These are phyloP conservation scores for Cercospora sojina DNA, from an alignment of 2,329 filamentous ascomycete species.

Conservation along the genomic window DNA sequence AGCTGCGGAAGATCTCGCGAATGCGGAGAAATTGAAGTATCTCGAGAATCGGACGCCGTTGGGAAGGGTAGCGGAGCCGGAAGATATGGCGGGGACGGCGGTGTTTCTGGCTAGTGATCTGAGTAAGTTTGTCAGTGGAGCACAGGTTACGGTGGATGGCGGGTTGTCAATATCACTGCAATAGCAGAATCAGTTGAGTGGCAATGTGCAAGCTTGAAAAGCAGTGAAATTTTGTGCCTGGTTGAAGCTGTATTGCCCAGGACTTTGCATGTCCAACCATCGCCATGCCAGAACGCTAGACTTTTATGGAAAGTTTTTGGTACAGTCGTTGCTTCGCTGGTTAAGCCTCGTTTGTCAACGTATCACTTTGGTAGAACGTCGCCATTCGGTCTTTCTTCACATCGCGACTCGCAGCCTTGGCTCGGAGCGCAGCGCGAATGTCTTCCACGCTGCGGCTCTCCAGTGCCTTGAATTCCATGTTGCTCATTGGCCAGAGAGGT, in stretches of 20 bases:
- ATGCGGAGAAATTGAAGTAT: slow-evolving; percentile 68
- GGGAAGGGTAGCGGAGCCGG: slow-evolving; percentile 66
- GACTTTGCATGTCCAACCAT: neutral
- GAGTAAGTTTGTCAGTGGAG: neutral
- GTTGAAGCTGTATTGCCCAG: slow-evolving; percentile 40
- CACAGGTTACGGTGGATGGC: slow-evolving; percentile 21
- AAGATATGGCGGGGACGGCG: slow-evolving; percentile 76
- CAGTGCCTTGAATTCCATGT: slow-evolving; percentile 44
- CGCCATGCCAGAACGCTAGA: slow-evolving; percentile 11
- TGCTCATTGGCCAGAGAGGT: slow-evolving; percentile 58
- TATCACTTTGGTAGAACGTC: slow-evolving; percentile 26
- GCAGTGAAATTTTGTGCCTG: neutral
- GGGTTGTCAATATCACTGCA: slow-evolving; percentile 17
- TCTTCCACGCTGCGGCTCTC: slow-evolving; percentile 40
- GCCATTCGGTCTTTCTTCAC: slow-evolving; percentile 30
- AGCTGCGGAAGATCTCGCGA: slow-evolving; percentile 74
- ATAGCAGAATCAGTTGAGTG: neutral
- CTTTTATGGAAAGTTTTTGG: neutral
- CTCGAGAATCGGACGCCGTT: slow-evolving; percentile 80
- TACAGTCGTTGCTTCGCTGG: neutral
- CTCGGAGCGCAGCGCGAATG: slow-evolving; percentile 46
- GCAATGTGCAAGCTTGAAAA: neutral
- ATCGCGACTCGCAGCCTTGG: slow-evolving; percentile 38
- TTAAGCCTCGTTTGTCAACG: slow-evolving; percentile 18
- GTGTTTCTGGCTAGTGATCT: slow-evolving; percentile 76